A percentile compares a stretch with the other conserved stretches of the same genome.
Evolutionary conservation across 2,329 filamentous ascomycete species (phyloP).

Genomic region (Scolecobasidium constrictum): DNA sequence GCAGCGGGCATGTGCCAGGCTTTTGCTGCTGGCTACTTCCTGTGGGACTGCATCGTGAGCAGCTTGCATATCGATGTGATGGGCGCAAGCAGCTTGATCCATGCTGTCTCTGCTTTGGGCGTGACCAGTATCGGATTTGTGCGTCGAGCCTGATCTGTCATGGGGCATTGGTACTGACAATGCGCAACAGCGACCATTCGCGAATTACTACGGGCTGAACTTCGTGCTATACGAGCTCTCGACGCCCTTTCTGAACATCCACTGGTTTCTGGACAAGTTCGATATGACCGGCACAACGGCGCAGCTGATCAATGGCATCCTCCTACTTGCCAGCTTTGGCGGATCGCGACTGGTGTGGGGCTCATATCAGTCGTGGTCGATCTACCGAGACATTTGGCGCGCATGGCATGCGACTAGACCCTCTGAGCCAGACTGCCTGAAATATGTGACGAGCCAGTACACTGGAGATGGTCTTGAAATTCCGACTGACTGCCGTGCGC

Average conservation of each 20-base stretch:
- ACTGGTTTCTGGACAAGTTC: constrained; percentile 88
- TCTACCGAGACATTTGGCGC: constrained; percentile 52
- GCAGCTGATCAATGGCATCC: constrained; percentile 35
- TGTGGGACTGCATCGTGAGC: constrained; percentile 71
- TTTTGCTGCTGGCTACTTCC: constrained; percentile 69
- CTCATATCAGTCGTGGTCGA: constrained; percentile 54
- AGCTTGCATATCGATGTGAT: constrained; percentile 59
- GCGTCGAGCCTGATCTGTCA: constrained; percentile 28
- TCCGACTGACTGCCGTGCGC: constrained; percentile 8
- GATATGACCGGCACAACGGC: constrained; percentile 62
- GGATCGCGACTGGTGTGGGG: constrained; percentile 53
- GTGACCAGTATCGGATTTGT: constrained; percentile 75
- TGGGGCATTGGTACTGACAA: background rate
- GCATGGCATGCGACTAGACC: constrained; percentile 8
- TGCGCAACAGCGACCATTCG: constrained; percentile 56
- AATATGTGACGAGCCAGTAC: background rate
- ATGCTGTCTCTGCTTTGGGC: constrained; percentile 61
- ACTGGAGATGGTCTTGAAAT: constrained; percentile 23
- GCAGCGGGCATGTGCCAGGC: constrained; percentile 64
- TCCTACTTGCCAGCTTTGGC: constrained; percentile 29
- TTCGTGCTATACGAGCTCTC: constrained; percentile 87
- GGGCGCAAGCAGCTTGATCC: constrained; percentile 61
- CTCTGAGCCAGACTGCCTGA: constrained; percentile 16
- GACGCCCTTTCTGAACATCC: constrained; percentile 74
- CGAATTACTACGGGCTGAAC: constrained; percentile 69